Conservation (phyloP, 192 early-diverging fungal species). For the Coemansia sp. region DNA sequence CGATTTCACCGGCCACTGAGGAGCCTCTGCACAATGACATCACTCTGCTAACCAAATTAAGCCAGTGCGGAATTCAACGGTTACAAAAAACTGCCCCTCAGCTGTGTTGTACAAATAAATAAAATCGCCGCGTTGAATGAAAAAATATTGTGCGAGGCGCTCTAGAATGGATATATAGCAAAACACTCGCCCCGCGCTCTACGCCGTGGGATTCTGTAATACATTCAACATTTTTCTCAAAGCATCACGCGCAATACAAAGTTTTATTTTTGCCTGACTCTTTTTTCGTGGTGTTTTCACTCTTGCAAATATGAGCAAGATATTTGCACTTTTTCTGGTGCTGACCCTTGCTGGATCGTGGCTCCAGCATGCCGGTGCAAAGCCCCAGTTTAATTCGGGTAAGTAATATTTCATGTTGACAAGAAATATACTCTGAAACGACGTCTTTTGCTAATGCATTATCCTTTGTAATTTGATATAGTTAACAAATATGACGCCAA, state of each 20-base stretch:
- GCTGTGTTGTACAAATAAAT: not conserved
- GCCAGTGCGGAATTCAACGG: not conserved
- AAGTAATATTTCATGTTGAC: not conserved
- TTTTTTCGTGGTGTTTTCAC: not conserved
- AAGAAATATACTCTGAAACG: not conserved
- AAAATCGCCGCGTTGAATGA: not conserved
- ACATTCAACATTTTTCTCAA: no score
- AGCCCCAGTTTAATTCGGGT: slow-evolving; percentile 29
- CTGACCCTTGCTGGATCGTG: not conserved
- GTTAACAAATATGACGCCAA: slow-evolving; percentile 52
- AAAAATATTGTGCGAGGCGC: not conserved
- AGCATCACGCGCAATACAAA: no score
- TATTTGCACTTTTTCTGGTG: not conserved
- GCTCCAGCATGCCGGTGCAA: slow-evolving; percentile 1
- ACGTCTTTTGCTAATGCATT: not conserved
- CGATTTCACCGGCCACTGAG: not conserved
- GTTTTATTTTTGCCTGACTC: no score
- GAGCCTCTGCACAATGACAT: not conserved
- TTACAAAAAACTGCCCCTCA: not conserved
- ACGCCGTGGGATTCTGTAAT: no score
- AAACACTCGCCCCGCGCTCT: not conserved
- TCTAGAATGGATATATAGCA: slow-evolving; percentile 1
- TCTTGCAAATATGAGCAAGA: not conserved
- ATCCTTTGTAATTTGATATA: slow-evolving; percentile 9
- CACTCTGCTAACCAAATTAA: not conserved